Evolutionary conservation across 805 yeast species (phyloP).

Genomic region (Saturnispora kantuleensis): DNA sequence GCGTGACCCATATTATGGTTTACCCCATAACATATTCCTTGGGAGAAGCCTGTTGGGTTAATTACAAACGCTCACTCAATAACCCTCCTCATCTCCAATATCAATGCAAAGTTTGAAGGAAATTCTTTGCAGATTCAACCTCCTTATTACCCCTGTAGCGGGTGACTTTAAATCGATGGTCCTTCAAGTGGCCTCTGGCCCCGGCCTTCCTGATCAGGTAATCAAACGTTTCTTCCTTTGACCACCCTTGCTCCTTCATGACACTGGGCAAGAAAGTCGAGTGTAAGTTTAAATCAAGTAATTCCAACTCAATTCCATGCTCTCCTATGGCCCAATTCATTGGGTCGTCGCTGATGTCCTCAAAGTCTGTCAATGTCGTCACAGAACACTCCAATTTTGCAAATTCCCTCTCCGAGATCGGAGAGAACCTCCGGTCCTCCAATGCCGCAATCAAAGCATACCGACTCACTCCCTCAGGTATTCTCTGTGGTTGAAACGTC

Average conservation of each 20-base stretch:
- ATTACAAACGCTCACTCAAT: no score
- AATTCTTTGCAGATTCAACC: constrained; percentile 9
- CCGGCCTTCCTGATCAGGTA: constrained; percentile 73
- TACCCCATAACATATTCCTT: no score
- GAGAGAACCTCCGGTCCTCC: constrained; percentile 68
- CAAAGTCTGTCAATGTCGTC: constrained; percentile 55
- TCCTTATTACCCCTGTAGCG: constrained; percentile 49
- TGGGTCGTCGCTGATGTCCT: constrained; percentile 34
- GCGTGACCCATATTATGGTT: no score
- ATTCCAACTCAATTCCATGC: constrained; percentile 51
- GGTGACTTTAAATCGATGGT: constrained; percentile 30
- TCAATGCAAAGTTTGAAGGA: background rate
- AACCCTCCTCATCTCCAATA: background rate
- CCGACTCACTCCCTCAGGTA: constrained; percentile 48
- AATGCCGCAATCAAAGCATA: constrained; percentile 66
- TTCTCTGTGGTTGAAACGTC: constrained; percentile 51
- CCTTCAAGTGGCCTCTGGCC: constrained; percentile 5
- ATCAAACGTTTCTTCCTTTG: constrained; percentile 55
- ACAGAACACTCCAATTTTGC: constrained; percentile 44
- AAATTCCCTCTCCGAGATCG: constrained; percentile 50
- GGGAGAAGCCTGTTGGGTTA: no score
- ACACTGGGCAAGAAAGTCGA: constrained; percentile 91
- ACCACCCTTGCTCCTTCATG: constrained; percentile 82
- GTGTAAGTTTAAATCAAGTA: constrained; percentile 21
- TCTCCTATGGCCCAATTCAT: constrained; percentile 72